Evolutionary conservation across 495 filamentous ascomycete species (phyloP).

Genomic region (Astrothelium subdiscretum): DNA sequence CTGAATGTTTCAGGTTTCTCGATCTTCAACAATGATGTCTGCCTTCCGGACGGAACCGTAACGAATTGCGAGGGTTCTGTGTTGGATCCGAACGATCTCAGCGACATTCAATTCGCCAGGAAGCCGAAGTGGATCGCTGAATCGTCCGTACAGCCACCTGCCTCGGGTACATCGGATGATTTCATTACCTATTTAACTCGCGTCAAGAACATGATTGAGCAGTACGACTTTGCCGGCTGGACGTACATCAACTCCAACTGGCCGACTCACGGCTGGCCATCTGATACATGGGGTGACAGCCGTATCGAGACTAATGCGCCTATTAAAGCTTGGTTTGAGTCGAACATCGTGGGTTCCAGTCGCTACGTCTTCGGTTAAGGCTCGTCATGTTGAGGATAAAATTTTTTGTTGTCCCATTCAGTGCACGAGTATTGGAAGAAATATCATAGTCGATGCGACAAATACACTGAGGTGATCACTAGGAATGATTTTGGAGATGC

Average conservation of each 20-base stretch:
- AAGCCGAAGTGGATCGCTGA: not conserved
- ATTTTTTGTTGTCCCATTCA: too few relatives aligned
- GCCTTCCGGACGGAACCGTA: not conserved
- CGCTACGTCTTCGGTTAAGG: not conserved
- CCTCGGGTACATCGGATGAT: not conserved
- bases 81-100: not conserved
- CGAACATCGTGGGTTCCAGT: not conserved
- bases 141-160: not conserved
- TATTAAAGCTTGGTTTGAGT: not conserved
- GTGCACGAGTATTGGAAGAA: too few relatives aligned
- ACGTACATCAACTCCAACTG: not conserved
- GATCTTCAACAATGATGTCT: constrained; percentile 1
- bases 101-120: not conserved
- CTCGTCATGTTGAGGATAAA: too few relatives aligned
- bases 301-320: not conserved
- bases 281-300: not conserved
- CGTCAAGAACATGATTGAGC: not conserved
- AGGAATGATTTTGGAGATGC: too few relatives aligned
- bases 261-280: not conserved
- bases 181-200: constrained; percentile 1
- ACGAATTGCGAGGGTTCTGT: not conserved
- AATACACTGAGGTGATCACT: too few relatives aligned
- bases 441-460: too few relatives aligned
- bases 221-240: not conserved
- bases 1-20: not conserved